These are phyloP conservation scores for Fusarium sp. DNA, from an alignment of 2,329 filamentous ascomycete species.

Conservation along the genomic window DNA sequence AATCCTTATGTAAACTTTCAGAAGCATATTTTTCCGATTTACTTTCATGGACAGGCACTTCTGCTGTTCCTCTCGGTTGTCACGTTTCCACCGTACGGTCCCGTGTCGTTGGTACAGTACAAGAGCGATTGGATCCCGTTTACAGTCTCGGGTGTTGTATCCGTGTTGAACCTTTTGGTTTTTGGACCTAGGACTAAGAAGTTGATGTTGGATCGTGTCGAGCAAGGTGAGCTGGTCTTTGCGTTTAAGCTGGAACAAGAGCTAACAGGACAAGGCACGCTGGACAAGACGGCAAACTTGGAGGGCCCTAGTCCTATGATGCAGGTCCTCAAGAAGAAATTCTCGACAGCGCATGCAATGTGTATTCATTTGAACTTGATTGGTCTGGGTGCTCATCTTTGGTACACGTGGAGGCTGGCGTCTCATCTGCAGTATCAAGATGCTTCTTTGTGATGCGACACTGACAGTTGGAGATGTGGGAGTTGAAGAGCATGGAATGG, in stretches of 20 bases:
- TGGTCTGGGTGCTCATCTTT: slow-evolving; percentile 46
- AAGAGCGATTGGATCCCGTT: slow-evolving; percentile 50
- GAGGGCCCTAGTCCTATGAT: slow-evolving; percentile 29
- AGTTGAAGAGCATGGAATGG: not conserved
- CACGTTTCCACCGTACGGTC: slow-evolving; percentile 49
- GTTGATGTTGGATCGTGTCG: slow-evolving; percentile 41
- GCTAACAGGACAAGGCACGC: slow-evolving; percentile 16
- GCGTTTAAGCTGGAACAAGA: not conserved
- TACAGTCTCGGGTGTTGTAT: slow-evolving; percentile 44
- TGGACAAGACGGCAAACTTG: slow-evolving; percentile 13
- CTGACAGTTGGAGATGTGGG: not conserved
- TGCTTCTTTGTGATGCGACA: not conserved
- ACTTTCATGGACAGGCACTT: slow-evolving; percentile 51
- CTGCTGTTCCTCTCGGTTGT: slow-evolving; percentile 48
- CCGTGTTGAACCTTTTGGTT: slow-evolving; percentile 47
- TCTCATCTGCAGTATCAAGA: slow-evolving; percentile 30
- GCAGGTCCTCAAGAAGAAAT: slow-evolving; percentile 42
- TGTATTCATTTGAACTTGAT: slow-evolving; percentile 55
- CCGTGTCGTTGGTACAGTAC: slow-evolving; percentile 41
- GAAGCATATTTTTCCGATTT: slow-evolving; percentile 54
- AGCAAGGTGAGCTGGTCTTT: slow-evolving; percentile 29
- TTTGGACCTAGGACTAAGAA: slow-evolving; percentile 51
- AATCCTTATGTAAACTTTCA: slow-evolving; percentile 52
- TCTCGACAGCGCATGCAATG: slow-evolving; percentile 53
- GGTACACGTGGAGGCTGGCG: slow-evolving; percentile 44